A percentile compares a stretch with the other conserved stretches of the same genome.
These are phyloP conservation scores for Phytophthora colocasiae DNA, from an alignment of 352 stramenopile species.

Conservation along the genomic window DNA sequence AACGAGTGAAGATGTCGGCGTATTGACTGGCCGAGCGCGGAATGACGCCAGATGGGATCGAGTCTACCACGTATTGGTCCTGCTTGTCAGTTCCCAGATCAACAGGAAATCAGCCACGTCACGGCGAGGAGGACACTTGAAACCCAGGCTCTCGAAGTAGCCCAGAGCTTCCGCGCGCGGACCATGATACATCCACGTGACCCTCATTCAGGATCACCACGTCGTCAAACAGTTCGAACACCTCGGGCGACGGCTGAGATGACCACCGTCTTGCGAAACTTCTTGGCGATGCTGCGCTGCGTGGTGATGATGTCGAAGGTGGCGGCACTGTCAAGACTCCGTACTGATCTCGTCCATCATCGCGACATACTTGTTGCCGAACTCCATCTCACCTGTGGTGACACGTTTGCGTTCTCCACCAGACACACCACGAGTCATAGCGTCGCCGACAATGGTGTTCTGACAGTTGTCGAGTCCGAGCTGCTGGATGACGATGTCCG, in stretches of 20 bases:
- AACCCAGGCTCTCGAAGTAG: slow-evolving; percentile 88
- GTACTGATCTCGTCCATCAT: slow-evolving; percentile 88
- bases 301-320: slow-evolving; percentile 73
- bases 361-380: slow-evolving; percentile 84
- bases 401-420: slow-evolving; percentile 81
- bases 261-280: slow-evolving; percentile 58
- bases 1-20: slow-evolving; percentile 27
- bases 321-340: slow-evolving; percentile 65
- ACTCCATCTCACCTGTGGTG: slow-evolving; percentile 81
- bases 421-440: slow-evolving; percentile 71
- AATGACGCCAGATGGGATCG: not conserved
- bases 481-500: slow-evolving; percentile 54
- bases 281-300: slow-evolving; percentile 54
- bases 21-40: slow-evolving; percentile 37
- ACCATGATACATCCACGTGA: slow-evolving; percentile 89
- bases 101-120: slow-evolving; percentile 93
- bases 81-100: slow-evolving; percentile 54
- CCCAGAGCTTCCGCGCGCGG: slow-evolving; percentile 57
- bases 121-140: slow-evolving; percentile 58
- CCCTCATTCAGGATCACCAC: slow-evolving; percentile 92
- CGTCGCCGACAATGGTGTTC: slow-evolving; percentile 74
- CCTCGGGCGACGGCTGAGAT: slow-evolving; percentile 94
- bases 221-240: slow-evolving; percentile 94
- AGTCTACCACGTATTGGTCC: slow-evolving; percentile 33
- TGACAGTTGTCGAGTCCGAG: slow-evolving; percentile 61